Conservation (phyloP, 225 moss, liverwort and hornwort species). For the Neckera pumila region DNA sequence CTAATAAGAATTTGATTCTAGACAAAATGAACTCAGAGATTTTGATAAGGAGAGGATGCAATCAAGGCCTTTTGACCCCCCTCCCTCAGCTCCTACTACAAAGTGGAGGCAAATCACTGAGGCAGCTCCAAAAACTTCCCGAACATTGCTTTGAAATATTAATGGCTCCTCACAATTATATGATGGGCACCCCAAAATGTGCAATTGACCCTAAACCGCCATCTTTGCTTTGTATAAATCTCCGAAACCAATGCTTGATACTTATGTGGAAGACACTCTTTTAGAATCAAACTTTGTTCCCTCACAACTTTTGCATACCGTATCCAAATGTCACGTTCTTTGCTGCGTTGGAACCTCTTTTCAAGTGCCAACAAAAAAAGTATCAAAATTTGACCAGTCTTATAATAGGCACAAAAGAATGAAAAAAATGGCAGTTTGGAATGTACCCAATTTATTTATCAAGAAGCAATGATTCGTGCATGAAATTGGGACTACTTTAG, state of each 20-base stretch:
- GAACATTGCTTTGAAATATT: rapidly evolving
- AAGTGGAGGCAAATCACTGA: neutral
- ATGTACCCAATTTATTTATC: neutral
- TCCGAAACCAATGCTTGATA: no score
- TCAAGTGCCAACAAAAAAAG: no score
- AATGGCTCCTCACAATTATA: neutral
- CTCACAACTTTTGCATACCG: no score
- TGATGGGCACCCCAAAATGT: no score
- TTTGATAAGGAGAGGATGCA: neutral
- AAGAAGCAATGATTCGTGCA: neutral
- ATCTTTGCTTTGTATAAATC: no score
- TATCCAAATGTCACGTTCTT: no score
- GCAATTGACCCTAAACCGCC: rapidly evolving
- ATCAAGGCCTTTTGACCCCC: rapidly evolving
- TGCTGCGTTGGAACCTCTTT: no score
- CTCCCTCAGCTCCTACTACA: rapidly evolving
- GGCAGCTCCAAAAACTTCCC: rapidly evolving
- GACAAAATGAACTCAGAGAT: neutral
- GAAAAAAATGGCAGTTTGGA: no score
- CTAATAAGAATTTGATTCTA: neutral
- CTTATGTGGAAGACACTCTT: no score
- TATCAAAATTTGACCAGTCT: no score
- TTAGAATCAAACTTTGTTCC: no score
- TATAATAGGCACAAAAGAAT: no score
- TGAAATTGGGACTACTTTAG: neutral